Base-by-base conservation (phyloP, 208 protist genomes). In the Trypanosoma mega region DNA sequence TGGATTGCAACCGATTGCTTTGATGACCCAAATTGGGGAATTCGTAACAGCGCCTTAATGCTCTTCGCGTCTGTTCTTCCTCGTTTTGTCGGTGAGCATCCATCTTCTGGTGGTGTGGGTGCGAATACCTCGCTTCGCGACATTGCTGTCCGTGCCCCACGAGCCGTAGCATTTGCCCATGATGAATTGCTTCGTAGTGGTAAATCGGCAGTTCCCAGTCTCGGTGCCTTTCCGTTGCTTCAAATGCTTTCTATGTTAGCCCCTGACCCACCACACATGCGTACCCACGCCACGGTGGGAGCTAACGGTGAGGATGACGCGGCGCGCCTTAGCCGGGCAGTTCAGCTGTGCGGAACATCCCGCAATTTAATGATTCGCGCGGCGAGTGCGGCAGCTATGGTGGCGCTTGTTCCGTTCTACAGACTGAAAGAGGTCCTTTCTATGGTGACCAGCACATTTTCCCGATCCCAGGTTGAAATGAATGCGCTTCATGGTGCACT, bases 1-100 rank as follows among this genome's bases (percentile, higher is more conserved):
- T 85, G 74, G 37, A 63, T 85, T n/a, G 74, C 85, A 8, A 85
- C 86, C 4, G 63, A 71, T 11, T 90, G 90, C 26, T 95, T 97
- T 65, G 76, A 82, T 57, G 68, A 92, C 48, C 48, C 49, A 18
- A 86, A 74, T 56, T 97, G 93, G 93, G 74, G 80, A 41, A 92
- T 95, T 55, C 76, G 89, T 24, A 97, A 97, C 72, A 93, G 84
- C 70, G 92, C 84, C 18, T 58, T 97, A 1, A 96, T 97, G 83
- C 76, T 96, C 6, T 97, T 90, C 62, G 83, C 90, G 5, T 74
- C 89, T 8, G 82, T 97, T 20, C 74, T 97, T 8, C 87, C 93
- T 29, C 86, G 93, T 48, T 87, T 96, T 56, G 77, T 97, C 33
- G 89, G 90, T n/a, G 88, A 94, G 71, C 80, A 90, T 72, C 85